A percentile compares a stretch with the other conserved stretches of the same genome.
Conservation (phyloP, 1,284 basidiomycete species). For the Sanguinoderma infundibulare region DNA sequence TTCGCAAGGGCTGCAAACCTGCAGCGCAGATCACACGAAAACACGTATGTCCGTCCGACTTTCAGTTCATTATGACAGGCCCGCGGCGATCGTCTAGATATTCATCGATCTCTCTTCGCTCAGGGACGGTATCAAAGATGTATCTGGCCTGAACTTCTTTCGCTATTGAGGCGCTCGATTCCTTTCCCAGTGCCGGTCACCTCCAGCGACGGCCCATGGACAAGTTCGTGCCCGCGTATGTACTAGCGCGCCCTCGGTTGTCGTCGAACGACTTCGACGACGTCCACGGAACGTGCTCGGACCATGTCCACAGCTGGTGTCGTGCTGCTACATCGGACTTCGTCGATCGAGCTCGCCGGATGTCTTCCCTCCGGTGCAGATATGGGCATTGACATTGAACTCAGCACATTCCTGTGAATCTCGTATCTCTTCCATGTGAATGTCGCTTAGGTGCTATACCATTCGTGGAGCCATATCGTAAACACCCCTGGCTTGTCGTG, state of each 20-base stretch:
- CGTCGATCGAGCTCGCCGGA: background rate
- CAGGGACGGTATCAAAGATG: constrained; percentile 1
- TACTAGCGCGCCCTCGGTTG: constrained; percentile 6
- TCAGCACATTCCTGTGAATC: background rate
- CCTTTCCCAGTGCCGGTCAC: constrained; percentile 3
- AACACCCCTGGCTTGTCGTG: constrained; percentile 3
- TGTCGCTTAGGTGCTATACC: background rate
- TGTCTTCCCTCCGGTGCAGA: background rate
- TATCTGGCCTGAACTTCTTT: constrained; percentile 5
- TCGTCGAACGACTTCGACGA: constrained; percentile 1
- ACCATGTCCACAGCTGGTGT: background rate
- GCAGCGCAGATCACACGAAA: constrained; percentile 9
- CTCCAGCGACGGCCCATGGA: background rate
- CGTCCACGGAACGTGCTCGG: background rate
- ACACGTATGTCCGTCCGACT: background rate
- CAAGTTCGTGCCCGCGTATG: constrained; percentile 9
- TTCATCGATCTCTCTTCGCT: background rate
- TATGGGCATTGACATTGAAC: background rate
- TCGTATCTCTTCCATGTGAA: background rate
- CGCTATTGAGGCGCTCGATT: background rate
- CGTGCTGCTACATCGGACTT: background rate
- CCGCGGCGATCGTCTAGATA: constrained; percentile 1
- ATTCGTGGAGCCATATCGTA: background rate
- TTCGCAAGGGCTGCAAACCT: too few relatives aligned
- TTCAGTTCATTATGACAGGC: too few relatives aligned